These are phyloP conservation scores for Acmispon strigosus DNA, from an alignment of 306 rosid species.

Conservation along the genomic window DNA sequence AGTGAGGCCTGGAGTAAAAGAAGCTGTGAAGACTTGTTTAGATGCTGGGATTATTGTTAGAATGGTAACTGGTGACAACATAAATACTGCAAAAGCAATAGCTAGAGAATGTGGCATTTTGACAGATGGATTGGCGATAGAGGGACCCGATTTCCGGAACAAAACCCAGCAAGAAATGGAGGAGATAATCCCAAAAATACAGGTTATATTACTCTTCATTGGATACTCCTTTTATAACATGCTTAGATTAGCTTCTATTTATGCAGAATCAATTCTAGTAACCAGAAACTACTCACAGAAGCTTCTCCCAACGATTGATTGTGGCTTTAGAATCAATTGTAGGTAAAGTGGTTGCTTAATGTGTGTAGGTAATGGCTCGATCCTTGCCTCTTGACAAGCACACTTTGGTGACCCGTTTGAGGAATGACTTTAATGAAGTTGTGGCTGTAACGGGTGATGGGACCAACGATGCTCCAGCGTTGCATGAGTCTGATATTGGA, in stretches of 20 bases:
- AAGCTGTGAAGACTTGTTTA: constrained; percentile 74
- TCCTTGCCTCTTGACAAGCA: constrained; percentile 88
- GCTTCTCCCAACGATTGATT: no score
- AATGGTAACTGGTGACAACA: constrained; percentile 96
- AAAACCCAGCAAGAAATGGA: constrained; percentile 51
- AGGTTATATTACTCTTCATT: constrained; percentile 38
- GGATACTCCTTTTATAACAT: not conserved
- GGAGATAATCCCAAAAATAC: constrained; percentile 70
- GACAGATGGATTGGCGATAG: constrained; percentile 83
- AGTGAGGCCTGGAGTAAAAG: constrained; percentile 73
- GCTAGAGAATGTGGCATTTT: constrained; percentile 91
- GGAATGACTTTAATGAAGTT: constrained; percentile 57
- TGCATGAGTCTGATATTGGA: constrained; percentile 93
- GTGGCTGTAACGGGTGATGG: constrained; percentile 97
- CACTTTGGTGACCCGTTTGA: constrained; percentile 62
- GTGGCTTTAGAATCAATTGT: no score
- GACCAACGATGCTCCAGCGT: constrained; percentile 90
- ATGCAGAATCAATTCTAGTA: no score
- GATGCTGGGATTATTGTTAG: constrained; percentile 73
- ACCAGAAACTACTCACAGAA: no score
- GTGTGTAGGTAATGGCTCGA: constrained; percentile 86
- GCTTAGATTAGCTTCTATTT: no score
- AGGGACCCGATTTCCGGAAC: constrained; percentile 74
- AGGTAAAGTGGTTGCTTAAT: not conserved
- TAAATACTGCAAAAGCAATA: constrained; percentile 90